A percentile compares a stretch with the other conserved stretches of the same genome.
phyloP scores from a whole-genome alignment of 1,284 basidiomycete genomes.

The Bondarzewia mesenterica region DNA sequence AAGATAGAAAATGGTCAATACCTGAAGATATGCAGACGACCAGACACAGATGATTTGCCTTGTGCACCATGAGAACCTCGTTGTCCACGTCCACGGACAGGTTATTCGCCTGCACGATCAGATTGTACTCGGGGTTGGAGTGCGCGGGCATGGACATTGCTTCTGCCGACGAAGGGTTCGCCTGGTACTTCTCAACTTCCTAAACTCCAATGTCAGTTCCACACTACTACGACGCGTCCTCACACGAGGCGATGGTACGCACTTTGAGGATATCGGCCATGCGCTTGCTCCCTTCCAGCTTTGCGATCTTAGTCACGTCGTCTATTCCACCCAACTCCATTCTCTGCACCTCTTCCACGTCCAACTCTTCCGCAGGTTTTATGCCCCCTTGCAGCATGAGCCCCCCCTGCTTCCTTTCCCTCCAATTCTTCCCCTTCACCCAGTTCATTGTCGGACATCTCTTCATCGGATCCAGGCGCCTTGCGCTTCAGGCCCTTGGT shows the following conservation, averaged over 20 bases:
- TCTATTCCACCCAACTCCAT: conserved; percentile 83
- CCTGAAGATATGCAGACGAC: conserved; percentile 39
- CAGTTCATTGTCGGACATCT: conserved; percentile 35
- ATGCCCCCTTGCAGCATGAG: conserved; percentile 88
- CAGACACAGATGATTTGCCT: conserved; percentile 39
- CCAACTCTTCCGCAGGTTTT: conserved; percentile 88
- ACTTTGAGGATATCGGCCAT: conserved; percentile 84
- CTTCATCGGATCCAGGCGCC: conserved; percentile 42
- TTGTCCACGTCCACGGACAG: conserved; percentile 98
- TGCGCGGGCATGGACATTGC: conserved; percentile 76
- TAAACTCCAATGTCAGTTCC: conserved; percentile 27
- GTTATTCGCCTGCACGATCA: conserved; percentile 98
- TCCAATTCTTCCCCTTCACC: conserved; percentile 32
- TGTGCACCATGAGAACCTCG: conserved; percentile 95
- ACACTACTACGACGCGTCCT: not conserved
- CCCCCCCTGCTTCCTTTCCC: conserved; percentile 36
- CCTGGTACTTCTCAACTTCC: conserved; percentile 86
- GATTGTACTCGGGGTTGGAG: conserved; percentile 91
- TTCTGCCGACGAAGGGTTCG: conserved; percentile 69
- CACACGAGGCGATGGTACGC: not conserved
- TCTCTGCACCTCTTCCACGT: conserved; percentile 85
- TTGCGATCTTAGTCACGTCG: conserved; percentile 83
- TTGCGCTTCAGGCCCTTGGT: conserved; percentile 53
- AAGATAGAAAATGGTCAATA: conserved; percentile 17
- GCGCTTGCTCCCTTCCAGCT: conserved; percentile 78